phyloP scores from a whole-genome alignment of 768 basidiomycete species.

The Calocera cornea region DNA sequence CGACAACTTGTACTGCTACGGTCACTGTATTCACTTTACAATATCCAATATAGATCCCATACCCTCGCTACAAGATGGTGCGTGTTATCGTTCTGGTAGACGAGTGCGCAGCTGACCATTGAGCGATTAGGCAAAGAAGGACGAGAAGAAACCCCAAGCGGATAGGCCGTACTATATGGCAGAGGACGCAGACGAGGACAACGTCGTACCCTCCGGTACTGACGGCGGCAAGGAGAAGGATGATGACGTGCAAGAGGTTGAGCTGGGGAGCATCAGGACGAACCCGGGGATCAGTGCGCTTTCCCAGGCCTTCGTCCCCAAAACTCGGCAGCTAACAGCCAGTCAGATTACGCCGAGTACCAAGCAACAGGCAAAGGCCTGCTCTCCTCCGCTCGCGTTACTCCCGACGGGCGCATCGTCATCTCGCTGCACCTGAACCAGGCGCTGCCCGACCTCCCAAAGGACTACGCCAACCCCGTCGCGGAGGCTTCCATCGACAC shows the following conservation, averaged over 20 bases:
- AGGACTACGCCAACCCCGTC: constrained; percentile 33
- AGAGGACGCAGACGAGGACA: neutral
- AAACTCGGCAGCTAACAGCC: neutral
- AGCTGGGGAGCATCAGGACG: neutral
- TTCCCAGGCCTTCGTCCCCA: neutral
- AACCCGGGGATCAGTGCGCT: neutral
- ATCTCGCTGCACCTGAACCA: constrained; percentile 37
- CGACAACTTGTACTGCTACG: no score
- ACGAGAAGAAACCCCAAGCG: neutral
- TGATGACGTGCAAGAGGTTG: neutral
- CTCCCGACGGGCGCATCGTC: constrained; percentile 36
- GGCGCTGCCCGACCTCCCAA: constrained; percentile 37
- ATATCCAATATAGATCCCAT: no score
- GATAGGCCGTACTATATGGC: neutral
- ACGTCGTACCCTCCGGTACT: neutral
- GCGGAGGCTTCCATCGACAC: constrained; percentile 38
- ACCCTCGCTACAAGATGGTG: no score
- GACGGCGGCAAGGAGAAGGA: neutral
- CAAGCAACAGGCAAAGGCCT: constrained; percentile 32
- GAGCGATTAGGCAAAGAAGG: no score
- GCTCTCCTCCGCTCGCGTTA: constrained; percentile 30
- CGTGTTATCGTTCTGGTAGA: no score
- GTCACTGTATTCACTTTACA: no score
- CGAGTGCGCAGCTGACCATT: no score
- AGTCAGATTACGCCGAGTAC: constrained; percentile 27